Evolutionary conservation across 441 rosid genomes (phyloP), one percentile per base, ranked within the genome.

Genomic region (Adansonia madagascariensis): DNA sequence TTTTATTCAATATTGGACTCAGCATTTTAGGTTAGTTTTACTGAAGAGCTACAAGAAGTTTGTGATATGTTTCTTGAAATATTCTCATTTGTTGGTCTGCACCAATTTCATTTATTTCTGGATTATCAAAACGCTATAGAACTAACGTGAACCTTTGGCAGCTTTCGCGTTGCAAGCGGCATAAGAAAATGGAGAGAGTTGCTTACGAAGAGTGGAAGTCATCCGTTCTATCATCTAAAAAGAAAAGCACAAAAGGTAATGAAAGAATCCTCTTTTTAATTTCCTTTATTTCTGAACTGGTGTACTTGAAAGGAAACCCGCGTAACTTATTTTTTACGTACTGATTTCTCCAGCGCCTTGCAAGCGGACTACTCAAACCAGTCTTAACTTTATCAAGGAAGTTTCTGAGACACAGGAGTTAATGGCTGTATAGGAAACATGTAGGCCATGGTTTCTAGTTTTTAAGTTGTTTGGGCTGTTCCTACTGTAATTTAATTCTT

Each of bases 201-300:
- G 89, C 78, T 70, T 93, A 92, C 65, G 92, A 90, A 70, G 88
- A 93, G n/a, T 93, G 98, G 94, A 95, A 95, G 79, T 86, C 98
- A 0, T 78, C 89, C 3, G 92, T 95, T 11, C 73, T 91, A 6
- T 74, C 88, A 74, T 86, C 94, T 1, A 88, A 89, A 50, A 84
- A 86, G 55, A 74, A 88, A 61, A 86, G 73, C 55, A 82, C 77
- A 68, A 82, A 88, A 86, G 95, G 95, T 91, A 35, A 70, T 74
- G 56, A 8, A 6, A 69, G 6, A 57, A 39, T 60, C 65, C 49
- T n/a, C 35, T 12, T 15, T 3, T 43, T 18, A 49, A 27, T 27
- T 27, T 27, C 31, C 31, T 27, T 27, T 27, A 27, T 27, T 27
- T 20, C 2, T 62, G 53, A 64, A 56, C 22, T 10, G 15, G 49